These are phyloP conservation scores for Microdochium nivale DNA, from an alignment of 2,329 filamentous ascomycete genomes.

Conservation along the genomic window DNA sequence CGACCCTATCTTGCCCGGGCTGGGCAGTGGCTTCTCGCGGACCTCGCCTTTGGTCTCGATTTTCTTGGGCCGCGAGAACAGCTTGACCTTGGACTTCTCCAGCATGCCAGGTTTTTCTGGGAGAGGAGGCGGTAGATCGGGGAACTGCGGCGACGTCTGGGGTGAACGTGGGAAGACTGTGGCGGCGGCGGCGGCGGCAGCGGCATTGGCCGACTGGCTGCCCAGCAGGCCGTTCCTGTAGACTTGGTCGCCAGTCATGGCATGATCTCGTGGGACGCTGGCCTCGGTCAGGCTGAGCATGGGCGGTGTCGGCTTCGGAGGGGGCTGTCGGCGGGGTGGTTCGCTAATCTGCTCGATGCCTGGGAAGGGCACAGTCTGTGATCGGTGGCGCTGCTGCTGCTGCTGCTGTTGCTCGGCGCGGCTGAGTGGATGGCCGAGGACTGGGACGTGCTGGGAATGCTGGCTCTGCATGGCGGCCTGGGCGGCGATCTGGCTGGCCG, in stretches of 20 bases:
- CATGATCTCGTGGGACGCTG: constrained; percentile 49
- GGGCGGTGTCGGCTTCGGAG: constrained; percentile 38
- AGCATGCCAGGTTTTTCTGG: constrained; percentile 51
- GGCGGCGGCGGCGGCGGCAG: constrained; percentile 67
- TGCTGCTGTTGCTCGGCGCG: constrained; percentile 3
- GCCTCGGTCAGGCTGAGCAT: constrained; percentile 57
- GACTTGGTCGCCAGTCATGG: constrained; percentile 29
- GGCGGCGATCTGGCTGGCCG: constrained; percentile 71
- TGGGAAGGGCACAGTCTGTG: constrained; percentile 45
- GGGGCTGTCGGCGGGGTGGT: background rate
- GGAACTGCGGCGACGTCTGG: constrained; percentile 39
- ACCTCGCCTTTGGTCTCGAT: constrained; percentile 62
- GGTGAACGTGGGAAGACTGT: constrained; percentile 62
- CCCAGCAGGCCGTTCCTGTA: constrained; percentile 56
- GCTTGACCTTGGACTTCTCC: constrained; percentile 72
- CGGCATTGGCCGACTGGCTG: constrained; percentile 54
- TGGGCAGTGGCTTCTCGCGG: constrained; percentile 60
- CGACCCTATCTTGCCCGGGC: constrained; percentile 62
- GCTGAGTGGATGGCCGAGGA: constrained; percentile 16
- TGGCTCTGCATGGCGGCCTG: constrained; percentile 60
- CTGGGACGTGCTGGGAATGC: constrained; percentile 25
- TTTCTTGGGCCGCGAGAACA: constrained; percentile 71
- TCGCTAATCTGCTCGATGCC: background rate
- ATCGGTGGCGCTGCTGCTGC: constrained; percentile 26
- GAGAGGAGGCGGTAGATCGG: constrained; percentile 27